Conservation (phyloP, 106 monocot species). For the Platanthera zijinensis region DNA sequence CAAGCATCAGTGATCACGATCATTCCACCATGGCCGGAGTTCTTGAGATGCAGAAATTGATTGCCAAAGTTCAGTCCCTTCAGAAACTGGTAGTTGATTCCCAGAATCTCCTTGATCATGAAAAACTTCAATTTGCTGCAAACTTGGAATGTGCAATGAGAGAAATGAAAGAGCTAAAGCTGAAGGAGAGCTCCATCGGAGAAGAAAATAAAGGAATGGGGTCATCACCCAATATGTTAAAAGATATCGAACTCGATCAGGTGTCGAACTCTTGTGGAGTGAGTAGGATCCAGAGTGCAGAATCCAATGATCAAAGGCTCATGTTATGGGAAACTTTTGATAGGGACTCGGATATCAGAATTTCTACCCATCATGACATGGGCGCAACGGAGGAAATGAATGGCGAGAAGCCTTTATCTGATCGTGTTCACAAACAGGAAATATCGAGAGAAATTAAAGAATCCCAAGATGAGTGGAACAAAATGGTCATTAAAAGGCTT, state of each 20-base stretch:
- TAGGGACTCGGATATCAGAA: slow-evolving; percentile 8
- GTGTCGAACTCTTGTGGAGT: slow-evolving; percentile 14
- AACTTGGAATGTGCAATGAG: slow-evolving; percentile 23
- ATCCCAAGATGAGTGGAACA: slow-evolving; percentile 41
- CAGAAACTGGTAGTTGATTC: slow-evolving; percentile 28
- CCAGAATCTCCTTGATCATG: slow-evolving; percentile 22
- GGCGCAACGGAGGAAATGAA: slow-evolving; percentile 31
- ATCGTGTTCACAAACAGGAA: slow-evolving; percentile 43
- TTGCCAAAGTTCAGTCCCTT: slow-evolving; percentile 47
- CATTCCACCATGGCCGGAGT: slow-evolving; percentile 6
- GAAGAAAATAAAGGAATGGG: slow-evolving; percentile 1
- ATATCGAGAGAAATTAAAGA: slow-evolving; percentile 14
- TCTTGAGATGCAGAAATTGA: slow-evolving; percentile 42
- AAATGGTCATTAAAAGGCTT: slow-evolving; percentile 39
- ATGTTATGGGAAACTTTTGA: slow-evolving; percentile 42
- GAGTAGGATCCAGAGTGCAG: slow-evolving; percentile 8
- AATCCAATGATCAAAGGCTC: slow-evolving; percentile 45
- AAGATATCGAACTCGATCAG: slow-evolving; percentile 39
- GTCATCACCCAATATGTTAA: not conserved
- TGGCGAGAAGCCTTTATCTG: slow-evolving; percentile 37
- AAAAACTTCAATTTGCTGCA: slow-evolving; percentile 26
- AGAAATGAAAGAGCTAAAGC: slow-evolving; percentile 26
- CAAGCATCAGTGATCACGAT: not conserved
- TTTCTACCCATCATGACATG: not conserved
- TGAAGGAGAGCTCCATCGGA: slow-evolving; percentile 6